These are phyloP conservation scores for Clavariopsis aquatica DNA, from an alignment of 495 filamentous ascomycete genomes.

Conservation along the genomic window DNA sequence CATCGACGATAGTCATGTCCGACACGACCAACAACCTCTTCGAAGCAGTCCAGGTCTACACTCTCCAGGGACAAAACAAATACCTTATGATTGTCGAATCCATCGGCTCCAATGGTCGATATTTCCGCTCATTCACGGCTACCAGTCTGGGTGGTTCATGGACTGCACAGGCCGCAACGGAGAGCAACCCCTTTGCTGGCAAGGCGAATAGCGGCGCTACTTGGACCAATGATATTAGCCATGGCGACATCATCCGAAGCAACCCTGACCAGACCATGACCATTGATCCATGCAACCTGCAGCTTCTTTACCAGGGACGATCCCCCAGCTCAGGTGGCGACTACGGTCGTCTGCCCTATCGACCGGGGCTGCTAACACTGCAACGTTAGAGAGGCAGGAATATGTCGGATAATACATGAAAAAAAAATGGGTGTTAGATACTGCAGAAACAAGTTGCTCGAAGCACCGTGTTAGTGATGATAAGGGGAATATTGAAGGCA, in stretches of 20 bases:
- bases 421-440: too few relatives aligned
- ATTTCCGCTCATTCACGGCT: conserved; percentile 41
- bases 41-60: conserved; percentile 40
- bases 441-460: too few relatives aligned
- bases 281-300: conserved; percentile 38
- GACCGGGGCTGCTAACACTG: conserved; percentile 41
- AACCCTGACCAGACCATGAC: conserved; percentile 38
- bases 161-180: conserved; percentile 32
- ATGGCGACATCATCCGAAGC: conserved; percentile 34
- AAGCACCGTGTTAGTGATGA: too few relatives aligned
- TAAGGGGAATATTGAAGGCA: too few relatives aligned
- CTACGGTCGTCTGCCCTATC: conserved; percentile 35
- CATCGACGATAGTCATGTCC: conserved; percentile 28
- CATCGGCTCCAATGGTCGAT: conserved; percentile 36
- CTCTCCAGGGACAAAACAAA: conserved; percentile 26
- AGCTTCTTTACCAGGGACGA: conserved; percentile 39
- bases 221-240: conserved; percentile 41
- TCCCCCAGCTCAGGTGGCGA: conserved; percentile 25
- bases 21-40: conserved; percentile 37
- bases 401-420: too few relatives aligned
- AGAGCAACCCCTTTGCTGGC: conserved; percentile 38
- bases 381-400: conserved; percentile 40
- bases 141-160: conserved; percentile 30
- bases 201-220: conserved; percentile 32
- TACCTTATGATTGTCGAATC: conserved; percentile 41